Evolutionary conservation across 805 yeast species (phyloP).

Genomic region (Myxozyma monticola): DNA sequence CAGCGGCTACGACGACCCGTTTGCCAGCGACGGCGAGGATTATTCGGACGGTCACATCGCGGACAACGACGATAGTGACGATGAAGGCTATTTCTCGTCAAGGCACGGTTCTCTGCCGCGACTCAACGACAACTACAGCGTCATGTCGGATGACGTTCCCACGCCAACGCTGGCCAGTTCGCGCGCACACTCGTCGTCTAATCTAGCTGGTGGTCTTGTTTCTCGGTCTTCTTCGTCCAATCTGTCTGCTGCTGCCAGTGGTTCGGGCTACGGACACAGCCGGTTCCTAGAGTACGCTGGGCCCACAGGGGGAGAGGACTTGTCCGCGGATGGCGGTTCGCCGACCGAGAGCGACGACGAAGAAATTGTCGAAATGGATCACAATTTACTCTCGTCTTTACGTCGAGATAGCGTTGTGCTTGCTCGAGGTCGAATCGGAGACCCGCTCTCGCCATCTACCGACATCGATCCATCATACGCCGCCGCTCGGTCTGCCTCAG

Average conservation of each 20-base stretch:
- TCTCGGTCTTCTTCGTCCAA: constrained; percentile 13
- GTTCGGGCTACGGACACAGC: neutral
- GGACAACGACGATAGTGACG: constrained; percentile 3
- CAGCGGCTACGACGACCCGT: constrained; percentile 1
- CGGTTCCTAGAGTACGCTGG: constrained; percentile 7
- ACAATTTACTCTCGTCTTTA: constrained; percentile 10
- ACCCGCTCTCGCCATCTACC: constrained; percentile 13
- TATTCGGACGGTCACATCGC: neutral
- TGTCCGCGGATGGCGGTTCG: constrained; percentile 3
- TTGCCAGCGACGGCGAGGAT: constrained; percentile 6
- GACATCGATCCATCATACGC: constrained; percentile 1
- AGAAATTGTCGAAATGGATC: constrained; percentile 27
- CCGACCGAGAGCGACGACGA: constrained; percentile 19
- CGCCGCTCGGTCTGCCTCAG: neutral
- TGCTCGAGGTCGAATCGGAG: constrained; percentile 25
- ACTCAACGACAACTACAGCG: neutral
- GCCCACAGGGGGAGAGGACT: neutral
- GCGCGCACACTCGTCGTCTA: neutral
- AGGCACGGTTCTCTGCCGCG: too few relatives aligned
- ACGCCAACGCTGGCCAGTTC: constrained; percentile 4
- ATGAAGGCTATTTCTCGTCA: constrained; percentile 6
- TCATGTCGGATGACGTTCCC: neutral
- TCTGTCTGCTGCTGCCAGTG: constrained; percentile 2
- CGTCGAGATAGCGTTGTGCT: constrained; percentile 29
- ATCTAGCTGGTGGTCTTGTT: neutral